These are phyloP conservation scores for Zizania palustris DNA, from an alignment of 202 grass and related monocot species.

Conservation along the genomic window DNA sequence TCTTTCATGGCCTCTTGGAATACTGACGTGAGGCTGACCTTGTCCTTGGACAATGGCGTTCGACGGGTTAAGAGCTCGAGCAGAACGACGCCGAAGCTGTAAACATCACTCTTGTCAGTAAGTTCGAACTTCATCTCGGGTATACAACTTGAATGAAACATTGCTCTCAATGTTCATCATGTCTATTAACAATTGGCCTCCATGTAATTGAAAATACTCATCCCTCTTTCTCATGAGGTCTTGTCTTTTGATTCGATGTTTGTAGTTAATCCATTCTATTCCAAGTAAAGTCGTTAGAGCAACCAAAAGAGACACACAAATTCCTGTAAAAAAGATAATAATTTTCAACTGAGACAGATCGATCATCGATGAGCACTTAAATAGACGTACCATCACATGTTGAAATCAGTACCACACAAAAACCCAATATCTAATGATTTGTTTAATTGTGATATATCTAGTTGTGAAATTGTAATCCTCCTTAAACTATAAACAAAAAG, in stretches of 20 bases:
- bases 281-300: conserved; percentile 7
- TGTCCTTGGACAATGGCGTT: conserved; percentile 28
- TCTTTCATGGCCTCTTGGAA: conserved; percentile 39
- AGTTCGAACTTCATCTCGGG: background rate
- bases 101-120: conserved; percentile 54
- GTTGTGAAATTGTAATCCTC: no score
- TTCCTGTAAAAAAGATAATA: conserved; percentile 8
- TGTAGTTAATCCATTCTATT: conserved; percentile 22
- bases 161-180: conserved; percentile 40
- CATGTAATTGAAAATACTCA: conserved; percentile 38
- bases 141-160: conserved; percentile 33
- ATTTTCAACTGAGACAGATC: no score
- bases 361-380: no score
- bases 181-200: conserved; percentile 41
- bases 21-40: background rate
- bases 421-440: no score
- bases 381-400: no score
- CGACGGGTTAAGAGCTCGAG: conserved; percentile 45
- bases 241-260: background rate
- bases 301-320: background rate
- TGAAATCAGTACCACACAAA: no score
- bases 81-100: conserved; percentile 54
- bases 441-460: no score
- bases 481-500: no score
- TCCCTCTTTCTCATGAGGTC: conserved; percentile 6